phyloP scores from a whole-genome alignment of 192 early-diverging fungal genomes.

The Coemansia sp. region DNA sequence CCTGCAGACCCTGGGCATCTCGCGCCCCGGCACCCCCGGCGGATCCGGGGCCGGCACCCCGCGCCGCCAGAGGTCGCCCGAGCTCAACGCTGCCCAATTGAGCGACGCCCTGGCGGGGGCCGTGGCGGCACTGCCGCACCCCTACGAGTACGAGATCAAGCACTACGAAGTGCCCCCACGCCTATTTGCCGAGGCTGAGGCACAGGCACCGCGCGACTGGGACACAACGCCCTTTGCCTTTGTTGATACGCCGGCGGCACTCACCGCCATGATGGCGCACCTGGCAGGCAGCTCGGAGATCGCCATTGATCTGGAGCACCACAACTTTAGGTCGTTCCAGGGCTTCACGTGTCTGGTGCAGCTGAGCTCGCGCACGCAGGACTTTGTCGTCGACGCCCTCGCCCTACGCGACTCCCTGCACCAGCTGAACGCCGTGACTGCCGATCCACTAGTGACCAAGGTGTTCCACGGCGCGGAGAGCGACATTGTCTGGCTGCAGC shows the following conservation, averaged over 20 bases:
- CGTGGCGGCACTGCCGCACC: constrained; percentile 63
- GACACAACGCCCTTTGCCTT: constrained; percentile 73
- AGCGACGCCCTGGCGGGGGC: constrained; percentile 1
- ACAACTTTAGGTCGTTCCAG: constrained; percentile 93
- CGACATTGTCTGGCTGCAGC: constrained; percentile 96
- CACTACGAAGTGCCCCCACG: constrained; percentile 71
- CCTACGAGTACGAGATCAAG: constrained; percentile 89
- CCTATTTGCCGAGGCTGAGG: constrained; percentile 60
- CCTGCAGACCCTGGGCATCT: constrained; percentile 37
- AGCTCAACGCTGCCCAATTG: neutral
- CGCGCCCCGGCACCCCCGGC: constrained; percentile 16
- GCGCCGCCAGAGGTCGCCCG: neutral
- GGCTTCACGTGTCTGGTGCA: constrained; percentile 96
- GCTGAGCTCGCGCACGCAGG: constrained; percentile 81
- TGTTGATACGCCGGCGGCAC: constrained; percentile 76
- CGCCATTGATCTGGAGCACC: constrained; percentile 95
- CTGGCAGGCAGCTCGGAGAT: constrained; percentile 69
- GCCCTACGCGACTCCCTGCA: constrained; percentile 71
- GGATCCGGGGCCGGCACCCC: constrained; percentile 8
- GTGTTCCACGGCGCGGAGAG: constrained; percentile 95
- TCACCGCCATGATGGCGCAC: constrained; percentile 63
- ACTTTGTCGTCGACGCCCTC: constrained; percentile 91
- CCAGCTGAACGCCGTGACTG: constrained; percentile 80
- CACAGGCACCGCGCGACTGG: constrained; percentile 61
- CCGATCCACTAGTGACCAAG: constrained; percentile 87